Base-by-base conservation (phyloP, 1,284 basidiomycete species). In the Coniophora puteana region DNA sequence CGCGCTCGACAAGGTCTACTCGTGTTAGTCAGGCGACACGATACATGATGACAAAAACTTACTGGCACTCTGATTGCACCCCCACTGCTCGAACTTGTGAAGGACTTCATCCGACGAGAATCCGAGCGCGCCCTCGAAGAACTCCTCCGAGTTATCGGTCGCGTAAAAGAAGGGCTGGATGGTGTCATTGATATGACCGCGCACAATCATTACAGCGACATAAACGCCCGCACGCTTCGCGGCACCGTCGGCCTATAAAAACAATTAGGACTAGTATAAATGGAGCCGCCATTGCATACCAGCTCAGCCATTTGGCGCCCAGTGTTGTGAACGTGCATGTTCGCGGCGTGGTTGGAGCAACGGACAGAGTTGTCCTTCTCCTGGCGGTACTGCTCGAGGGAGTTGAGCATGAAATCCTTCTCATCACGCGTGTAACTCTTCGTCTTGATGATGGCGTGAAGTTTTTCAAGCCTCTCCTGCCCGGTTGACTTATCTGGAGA, bases 101-200 rank as follows among this genome's bases (percentile, higher is more conserved):
- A 18, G 2, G 14, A 43, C 28, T 22, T 43, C 11, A 6, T 38
- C 27, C 12, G 41, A 18, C 25, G 38, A 16, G 4, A 25, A 20
- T n/a, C 38, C 17, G 6, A 43, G 17, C n/a, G 38, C 36, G 32
- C 32, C 41, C 23, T 43, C 26, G 17, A 36, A 23, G 8, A 43
- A 43, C 17, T 43, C 36, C 36, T 38, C 29, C 5, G 37, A 4
- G 23, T 43, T 43, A 13, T 43, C 36, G 1, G 21, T 43, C 3
- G 36, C 26, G 13, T 39, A 38, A 36, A 36, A 43, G 3, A 16
- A 38, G 18, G 36, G 33, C 2, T 33, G 31, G 1, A 14, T 12
- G 3, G 22, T 40, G n/a, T 35, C n/a, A 3, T 40, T 16, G 6
- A 33, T 21, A 16, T 35, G 22, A 16, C 38, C 30, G 6, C 8